Evolutionary conservation across 768 basidiomycete species (phyloP).

Genomic region (Exsudoporus frostii): DNA sequence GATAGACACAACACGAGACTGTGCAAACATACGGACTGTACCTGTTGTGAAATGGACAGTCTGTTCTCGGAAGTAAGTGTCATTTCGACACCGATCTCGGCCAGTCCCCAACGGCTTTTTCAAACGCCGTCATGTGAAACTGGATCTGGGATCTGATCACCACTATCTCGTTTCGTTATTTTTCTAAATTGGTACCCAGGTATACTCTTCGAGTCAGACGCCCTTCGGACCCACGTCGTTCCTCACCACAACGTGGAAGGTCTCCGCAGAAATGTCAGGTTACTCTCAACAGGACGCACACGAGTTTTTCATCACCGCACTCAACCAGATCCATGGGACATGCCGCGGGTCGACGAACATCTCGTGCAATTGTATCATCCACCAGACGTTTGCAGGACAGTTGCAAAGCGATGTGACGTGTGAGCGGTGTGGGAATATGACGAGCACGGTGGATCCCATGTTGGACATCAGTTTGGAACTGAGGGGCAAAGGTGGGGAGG

Average conservation of each 20-base stretch:
- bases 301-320: slow-evolving; percentile 76
- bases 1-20: slow-evolving; percentile 80
- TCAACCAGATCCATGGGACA: slow-evolving; percentile 85
- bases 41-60: slow-evolving; percentile 92
- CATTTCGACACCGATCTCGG: neutral
- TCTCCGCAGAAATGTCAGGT: slow-evolving; percentile 77
- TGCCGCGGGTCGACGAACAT: slow-evolving; percentile 72
- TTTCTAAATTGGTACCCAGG: slow-evolving; percentile 30
- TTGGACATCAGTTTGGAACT: slow-evolving; percentile 89
- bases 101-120: neutral
- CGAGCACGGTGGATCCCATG: slow-evolving; percentile 82
- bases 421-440: slow-evolving; percentile 76
- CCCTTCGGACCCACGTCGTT: slow-evolving; percentile 83
- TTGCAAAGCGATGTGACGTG: slow-evolving; percentile 89
- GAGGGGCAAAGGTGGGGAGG: slow-evolving; percentile 48
- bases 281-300: slow-evolving; percentile 96
- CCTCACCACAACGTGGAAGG: slow-evolving; percentile 79
- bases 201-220: slow-evolving; percentile 52
- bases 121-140: neutral
- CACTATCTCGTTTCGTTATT: neutral
- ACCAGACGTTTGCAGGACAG: slow-evolving; percentile 83
- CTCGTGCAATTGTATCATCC: slow-evolving; percentile 87
- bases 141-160: neutral
- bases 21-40: slow-evolving; percentile 73
- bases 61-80: slow-evolving; percentile 64